Base-by-base conservation (phyloP, 164 flowering plant species). In the Magnolia sinica region DNA sequence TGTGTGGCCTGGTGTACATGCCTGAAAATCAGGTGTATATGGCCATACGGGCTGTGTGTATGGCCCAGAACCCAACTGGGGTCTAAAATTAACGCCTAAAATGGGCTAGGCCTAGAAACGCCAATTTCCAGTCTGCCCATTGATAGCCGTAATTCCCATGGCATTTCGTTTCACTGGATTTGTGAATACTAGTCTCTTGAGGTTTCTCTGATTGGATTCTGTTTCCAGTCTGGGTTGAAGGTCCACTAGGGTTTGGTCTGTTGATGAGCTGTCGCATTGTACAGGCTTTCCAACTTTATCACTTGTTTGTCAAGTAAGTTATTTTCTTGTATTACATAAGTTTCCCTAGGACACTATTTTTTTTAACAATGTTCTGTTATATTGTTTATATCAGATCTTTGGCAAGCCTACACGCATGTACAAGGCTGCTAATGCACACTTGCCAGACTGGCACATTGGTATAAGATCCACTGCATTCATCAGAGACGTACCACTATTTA, bases 241-340 rank as follows among this genome's bases (percentile, higher is more conserved):
- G 94, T 71, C 94, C 96, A 31, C 75, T 90, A 22, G 98, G 96
- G 68, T 93, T 91, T 84, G 98, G 96, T 79, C 87, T 93, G 86
- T 83, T 93, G 81, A 74, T 90, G 81, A 85, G 93, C 80, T 88
- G 91, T 72, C 96, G 98, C 72, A 86, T 93, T 79, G 81, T 87
- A 58, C 98, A 93, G 79, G 92, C 92, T 2, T 89, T 81, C 80
- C 91, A 91, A 73, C 82, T 93, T 45, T 91, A 90, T 82, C 77
- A 79, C 84, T 79, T 91, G 72, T 93, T 93, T 88, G 91, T 89
- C 78, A 91, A 83, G 96, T 93, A 84, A 86, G 95, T 85, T 10
- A 52, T 52, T 49, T 14, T 68, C 27, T 29, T 6, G 20, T 68
- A 68, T 14, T 27, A 31, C 29, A 20, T 3, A 10, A 45, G 14